Base-by-base conservation (phyloP, 768 basidiomycete species). In the Pulveroboletus frians region DNA sequence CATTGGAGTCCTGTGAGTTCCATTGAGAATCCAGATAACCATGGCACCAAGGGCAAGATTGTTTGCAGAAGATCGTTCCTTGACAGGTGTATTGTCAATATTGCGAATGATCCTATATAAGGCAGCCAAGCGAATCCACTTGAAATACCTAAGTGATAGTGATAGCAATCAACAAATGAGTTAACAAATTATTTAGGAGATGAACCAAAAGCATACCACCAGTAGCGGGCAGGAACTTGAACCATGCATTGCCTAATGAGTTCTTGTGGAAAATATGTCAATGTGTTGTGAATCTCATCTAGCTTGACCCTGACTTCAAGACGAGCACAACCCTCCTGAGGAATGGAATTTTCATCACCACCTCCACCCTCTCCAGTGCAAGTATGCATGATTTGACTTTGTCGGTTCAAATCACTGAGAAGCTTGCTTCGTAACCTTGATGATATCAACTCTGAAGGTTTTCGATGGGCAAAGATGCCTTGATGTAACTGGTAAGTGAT, bases 401-500 rank as follows among this genome's bases (percentile, higher is more conserved):
- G 47, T 1, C 27, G 0, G 0, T 50, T 18, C 0, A 53, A 17
- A 32, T 53, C 20, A 1, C 3, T 14, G 3, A 38, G 3, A 5
- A 38, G 18, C 5, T 37, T 37, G 2, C 7, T 38, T 9, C 11
- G 20, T 0, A 38, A n/a, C 2, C 6, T 0, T 4, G 11, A 2
- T 0, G 10, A 9, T 11, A 20, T n/a, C 10, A 38, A 14, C 17
- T 56, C 39, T 0, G 9, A 29, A 0, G 43, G 2, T 4, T 42
- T 54, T 0, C 47, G 2, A 1, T 0, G 3, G 0, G 5, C 7
- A 29, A 51, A 57, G 0, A 55, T 23, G 1, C 54, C 37, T 0
- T 35, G 3, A 10, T 58, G 51, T 2, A 56, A 55, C 15, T 57
- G 57, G 23, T 58, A 56, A 0, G 46, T 45, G 0, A 57, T 15